Conservation (phyloP, 768 basidiomycete genomes). For the Gautieria morchelliformis region DNA sequence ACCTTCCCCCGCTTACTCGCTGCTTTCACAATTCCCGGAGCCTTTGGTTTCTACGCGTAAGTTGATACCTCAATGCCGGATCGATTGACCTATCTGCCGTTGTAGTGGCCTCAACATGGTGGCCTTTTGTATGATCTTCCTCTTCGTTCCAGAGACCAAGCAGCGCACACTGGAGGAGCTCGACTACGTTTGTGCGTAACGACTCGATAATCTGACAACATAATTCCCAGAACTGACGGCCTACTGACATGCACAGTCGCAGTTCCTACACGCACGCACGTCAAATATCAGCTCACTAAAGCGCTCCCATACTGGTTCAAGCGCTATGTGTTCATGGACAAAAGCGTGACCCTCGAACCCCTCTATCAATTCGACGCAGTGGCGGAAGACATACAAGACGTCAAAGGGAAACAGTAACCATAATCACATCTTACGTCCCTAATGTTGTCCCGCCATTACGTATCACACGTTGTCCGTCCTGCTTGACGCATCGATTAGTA, state of each 20-base stretch:
- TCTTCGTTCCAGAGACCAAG: conserved; percentile 40
- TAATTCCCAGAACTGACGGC: not conserved
- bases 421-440: too few relatives aligned
- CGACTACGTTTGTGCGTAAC: conserved; percentile 9
- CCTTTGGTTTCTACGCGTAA: conserved; percentile 16
- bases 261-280: conserved; percentile 37
- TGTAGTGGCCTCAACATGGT: conserved; percentile 32
- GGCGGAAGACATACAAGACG: conserved; percentile 4
- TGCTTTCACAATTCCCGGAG: conserved; percentile 29
- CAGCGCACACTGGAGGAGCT: conserved; percentile 17
- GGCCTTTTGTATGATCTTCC: conserved; percentile 47
- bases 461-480: too few relatives aligned
- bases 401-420: not conserved
- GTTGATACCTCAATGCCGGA: not conserved
- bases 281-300: conserved; percentile 30
- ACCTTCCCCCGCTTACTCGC: conserved; percentile 50
- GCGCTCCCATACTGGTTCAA: conserved; percentile 42
- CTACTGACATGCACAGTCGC: conserved; percentile 17
- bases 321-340: conserved; percentile 36
- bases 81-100: conserved; percentile 15
- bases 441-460: too few relatives aligned
- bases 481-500: too few relatives aligned
- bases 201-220: not conserved
- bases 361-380: conserved; percentile 42
- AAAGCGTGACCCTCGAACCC: conserved; percentile 26